Percentiles rank a stretch among this genome's conserved stretches.
Conservation (phyloP, 192 early-diverging fungal species). For the Haplosporangium gracile region DNA sequence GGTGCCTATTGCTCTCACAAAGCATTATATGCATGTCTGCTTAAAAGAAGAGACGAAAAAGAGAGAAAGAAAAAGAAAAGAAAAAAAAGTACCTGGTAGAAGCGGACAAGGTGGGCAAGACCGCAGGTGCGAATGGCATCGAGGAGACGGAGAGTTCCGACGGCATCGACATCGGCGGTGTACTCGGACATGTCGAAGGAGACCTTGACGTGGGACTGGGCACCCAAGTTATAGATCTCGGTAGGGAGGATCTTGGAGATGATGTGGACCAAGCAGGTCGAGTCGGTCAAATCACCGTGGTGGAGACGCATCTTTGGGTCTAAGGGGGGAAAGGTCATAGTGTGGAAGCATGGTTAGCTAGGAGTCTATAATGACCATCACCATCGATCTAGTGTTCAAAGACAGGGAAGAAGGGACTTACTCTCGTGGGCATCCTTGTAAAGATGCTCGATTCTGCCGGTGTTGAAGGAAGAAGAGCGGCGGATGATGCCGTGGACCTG, state of each 20-base stretch:
- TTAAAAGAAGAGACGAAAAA: not conserved
- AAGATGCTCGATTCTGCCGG: conserved; percentile 82
- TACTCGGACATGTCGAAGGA: conserved; percentile 86
- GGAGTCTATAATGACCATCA: no score
- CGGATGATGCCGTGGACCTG: conserved; percentile 86
- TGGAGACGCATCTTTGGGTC: conserved; percentile 81
- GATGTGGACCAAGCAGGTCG: conserved; percentile 83
- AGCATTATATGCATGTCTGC: not conserved
- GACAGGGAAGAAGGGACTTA: conserved; percentile 40
- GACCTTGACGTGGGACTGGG: conserved; percentile 84
- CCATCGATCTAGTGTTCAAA: not conserved
- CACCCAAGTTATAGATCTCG: conserved; percentile 85
- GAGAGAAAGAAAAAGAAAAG: not conserved
- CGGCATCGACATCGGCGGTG: conserved; percentile 84
- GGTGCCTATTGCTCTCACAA: not conserved
- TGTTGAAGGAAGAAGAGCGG: conserved; percentile 87
- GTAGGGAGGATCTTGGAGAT: conserved; percentile 80
- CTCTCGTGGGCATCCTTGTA: conserved; percentile 80
- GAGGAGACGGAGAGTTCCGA: conserved; percentile 83
- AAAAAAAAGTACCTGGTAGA: conserved; percentile 64
- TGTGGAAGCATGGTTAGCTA: no score
- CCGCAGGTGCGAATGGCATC: conserved; percentile 86
- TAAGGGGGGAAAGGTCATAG: not conserved
- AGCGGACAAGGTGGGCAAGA: conserved; percentile 70
- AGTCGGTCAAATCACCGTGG: conserved; percentile 86